These are phyloP conservation scores for Tinospora cordifolia DNA, from an alignment of 164 flowering plant species.

Conservation along the genomic window DNA sequence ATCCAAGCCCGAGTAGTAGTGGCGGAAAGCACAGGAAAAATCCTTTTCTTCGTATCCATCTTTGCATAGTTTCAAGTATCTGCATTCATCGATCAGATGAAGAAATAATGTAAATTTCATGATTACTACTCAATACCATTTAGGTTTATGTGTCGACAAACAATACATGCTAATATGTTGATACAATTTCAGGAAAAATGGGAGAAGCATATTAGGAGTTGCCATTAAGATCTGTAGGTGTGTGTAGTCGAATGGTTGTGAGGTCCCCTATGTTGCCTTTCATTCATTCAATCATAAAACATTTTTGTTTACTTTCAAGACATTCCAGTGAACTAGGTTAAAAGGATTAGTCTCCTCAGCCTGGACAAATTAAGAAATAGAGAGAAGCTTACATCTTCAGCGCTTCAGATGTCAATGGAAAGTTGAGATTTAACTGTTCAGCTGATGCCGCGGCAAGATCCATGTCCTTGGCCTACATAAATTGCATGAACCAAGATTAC, in stretches of 20 bases:
- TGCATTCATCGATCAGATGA: conserved; percentile 7
- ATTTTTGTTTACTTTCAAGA: neutral
- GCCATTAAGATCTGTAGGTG: no score
- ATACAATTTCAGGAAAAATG: neutral
- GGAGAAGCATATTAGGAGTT: neutral
- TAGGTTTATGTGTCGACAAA: neutral
- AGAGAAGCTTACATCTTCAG: conserved; percentile 48
- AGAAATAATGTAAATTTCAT: neutral
- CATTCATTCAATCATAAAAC: neutral
- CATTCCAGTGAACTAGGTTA: neutral
- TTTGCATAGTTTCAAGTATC: conserved; percentile 21
- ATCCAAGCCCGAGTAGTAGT: conserved; percentile 26
- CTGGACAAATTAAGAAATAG: neutral
- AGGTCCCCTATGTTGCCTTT: neutral
- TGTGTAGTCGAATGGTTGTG: neutral
- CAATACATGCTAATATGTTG: neutral
- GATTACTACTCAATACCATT: no score
- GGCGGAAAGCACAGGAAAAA: conserved; percentile 28
- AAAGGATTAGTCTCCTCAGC: neutral
- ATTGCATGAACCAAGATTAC: neutral
- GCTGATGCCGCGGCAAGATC: conserved; percentile 70
- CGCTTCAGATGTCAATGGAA: conserved; percentile 55
- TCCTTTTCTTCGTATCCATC: conserved; percentile 22
- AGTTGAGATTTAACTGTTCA: conserved; percentile 36
- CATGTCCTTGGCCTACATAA: conserved; percentile 72